Conservation (phyloP, 768 basidiomycete species). For the Agrocybe pediades region DNA sequence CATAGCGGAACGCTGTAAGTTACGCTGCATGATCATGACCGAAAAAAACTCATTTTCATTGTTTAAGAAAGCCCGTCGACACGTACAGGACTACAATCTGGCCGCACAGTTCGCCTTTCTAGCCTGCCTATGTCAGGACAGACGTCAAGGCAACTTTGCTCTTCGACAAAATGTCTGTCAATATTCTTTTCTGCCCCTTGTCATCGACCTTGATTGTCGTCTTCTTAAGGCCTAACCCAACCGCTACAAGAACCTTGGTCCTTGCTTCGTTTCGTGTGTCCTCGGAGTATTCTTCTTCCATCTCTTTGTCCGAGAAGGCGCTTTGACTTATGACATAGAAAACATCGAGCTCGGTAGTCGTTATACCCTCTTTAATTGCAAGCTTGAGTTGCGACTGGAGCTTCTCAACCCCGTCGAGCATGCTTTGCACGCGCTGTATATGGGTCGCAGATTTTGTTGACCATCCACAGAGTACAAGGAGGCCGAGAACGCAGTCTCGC, state of each 20-base stretch:
- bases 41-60: too few species aligned
- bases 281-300: background rate
- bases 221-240: background rate
- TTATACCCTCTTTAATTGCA: slow-evolving; percentile 23
- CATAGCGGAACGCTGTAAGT: too few species aligned
- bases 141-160: background rate
- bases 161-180: background rate
- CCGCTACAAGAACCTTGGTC: background rate
- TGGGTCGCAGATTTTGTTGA: slow-evolving; percentile 14
- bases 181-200: background rate
- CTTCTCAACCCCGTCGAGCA: slow-evolving; percentile 14
- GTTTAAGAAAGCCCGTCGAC: too few species aligned
- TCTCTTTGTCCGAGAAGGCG: background rate
- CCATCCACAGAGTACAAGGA: slow-evolving; percentile 22
- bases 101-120: too few species aligned
- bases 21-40: too few species aligned
- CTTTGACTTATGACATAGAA: background rate
- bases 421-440: slow-evolving; percentile 11
- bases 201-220: background rate
- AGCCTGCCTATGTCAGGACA: too few species aligned
- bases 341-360: slow-evolving; percentile 25
- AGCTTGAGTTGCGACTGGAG: slow-evolving; percentile 16
- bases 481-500: slow-evolving; percentile 4
- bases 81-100: too few species aligned
- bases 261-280: background rate